phyloP scores from a whole-genome alignment of 495 filamentous ascomycete genomes.

The Neurospora hispaniola region DNA sequence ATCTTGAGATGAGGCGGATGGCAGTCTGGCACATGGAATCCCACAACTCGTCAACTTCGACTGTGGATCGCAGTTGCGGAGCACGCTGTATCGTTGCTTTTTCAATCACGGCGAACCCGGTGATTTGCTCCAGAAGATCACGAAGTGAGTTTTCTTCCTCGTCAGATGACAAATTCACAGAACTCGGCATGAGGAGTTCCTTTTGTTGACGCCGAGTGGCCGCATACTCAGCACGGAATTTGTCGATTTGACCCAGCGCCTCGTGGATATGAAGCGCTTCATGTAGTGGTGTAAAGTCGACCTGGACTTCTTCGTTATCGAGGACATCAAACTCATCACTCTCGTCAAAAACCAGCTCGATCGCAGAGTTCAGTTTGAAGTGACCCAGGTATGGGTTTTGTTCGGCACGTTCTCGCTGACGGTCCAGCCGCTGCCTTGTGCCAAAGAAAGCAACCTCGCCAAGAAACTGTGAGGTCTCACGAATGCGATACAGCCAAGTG shows the following conservation, averaged over 20 bases:
- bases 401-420: constrained; percentile 73
- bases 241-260: constrained; percentile 83
- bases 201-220: constrained; percentile 83
- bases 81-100: constrained; percentile 82
- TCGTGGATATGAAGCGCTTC: constrained; percentile 97
- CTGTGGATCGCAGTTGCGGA: constrained; percentile 66
- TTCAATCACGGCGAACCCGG: constrained; percentile 95
- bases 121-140: constrained; percentile 81
- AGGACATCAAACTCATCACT: constrained; percentile 89
- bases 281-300: constrained; percentile 90
- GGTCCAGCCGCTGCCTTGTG: constrained; percentile 73
- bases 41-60: constrained; percentile 96
- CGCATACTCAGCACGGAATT: constrained; percentile 82
- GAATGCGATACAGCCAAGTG: constrained; percentile 92
- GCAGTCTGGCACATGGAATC: constrained; percentile 92
- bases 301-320: constrained; percentile 84
- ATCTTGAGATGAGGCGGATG: constrained; percentile 66
- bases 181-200: constrained; percentile 69
- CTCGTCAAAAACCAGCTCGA: constrained; percentile 91
- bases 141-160: constrained; percentile 59
- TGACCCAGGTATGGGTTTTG: constrained; percentile 57
- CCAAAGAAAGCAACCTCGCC: constrained; percentile 97
- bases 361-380: constrained; percentile 91
- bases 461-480: constrained; percentile 88
- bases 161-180: constrained; percentile 65